Conservation (phyloP, 768 basidiomycete species). For the Suillus subaureus region DNA sequence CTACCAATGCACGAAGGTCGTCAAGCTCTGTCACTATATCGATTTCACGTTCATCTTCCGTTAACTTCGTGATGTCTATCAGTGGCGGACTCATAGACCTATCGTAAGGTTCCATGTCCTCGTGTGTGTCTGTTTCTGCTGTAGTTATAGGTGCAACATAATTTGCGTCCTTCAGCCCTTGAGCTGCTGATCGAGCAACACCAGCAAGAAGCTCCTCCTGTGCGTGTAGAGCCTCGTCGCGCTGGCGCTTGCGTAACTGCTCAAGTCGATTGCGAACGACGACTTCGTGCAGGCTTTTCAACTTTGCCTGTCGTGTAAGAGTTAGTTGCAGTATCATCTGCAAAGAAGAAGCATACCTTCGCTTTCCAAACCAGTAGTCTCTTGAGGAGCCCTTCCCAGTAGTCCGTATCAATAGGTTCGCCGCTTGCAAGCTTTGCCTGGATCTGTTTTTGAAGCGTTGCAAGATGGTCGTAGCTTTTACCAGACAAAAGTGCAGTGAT, state of each 20-base stretch:
- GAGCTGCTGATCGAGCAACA: conserved; percentile 62
- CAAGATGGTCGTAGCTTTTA: conserved; percentile 85
- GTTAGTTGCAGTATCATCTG: conserved; percentile 10
- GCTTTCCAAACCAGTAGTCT: conserved; percentile 97
- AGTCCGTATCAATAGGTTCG: conserved; percentile 95
- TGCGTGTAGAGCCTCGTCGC: conserved; percentile 93
- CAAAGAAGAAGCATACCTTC: conserved; percentile 55
- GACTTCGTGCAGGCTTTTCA: conserved; percentile 91
- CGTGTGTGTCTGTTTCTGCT: conserved; percentile 41
- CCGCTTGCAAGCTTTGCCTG: conserved; percentile 88
- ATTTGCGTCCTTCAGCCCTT: conserved; percentile 41
- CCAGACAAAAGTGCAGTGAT: conserved; percentile 80
- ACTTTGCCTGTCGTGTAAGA: conserved; percentile 64
- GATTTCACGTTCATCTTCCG: conserved; percentile 78
- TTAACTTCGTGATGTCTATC: conserved; percentile 69
- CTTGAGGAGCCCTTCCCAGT: conserved; percentile 93
- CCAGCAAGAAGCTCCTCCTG: conserved; percentile 89
- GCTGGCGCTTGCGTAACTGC: conserved; percentile 91
- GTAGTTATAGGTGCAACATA: conserved; percentile 37
- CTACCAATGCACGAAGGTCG: conserved; percentile 65
- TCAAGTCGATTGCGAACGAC: conserved; percentile 96
- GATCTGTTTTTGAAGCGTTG: conserved; percentile 80
- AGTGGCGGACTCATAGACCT: conserved; percentile 85
- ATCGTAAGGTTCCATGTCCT: conserved; percentile 79
- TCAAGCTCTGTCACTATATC: conserved; percentile 73